Conservation (phyloP, 2,329 filamentous ascomycete genomes). For the Aspergillus sp. region DNA sequence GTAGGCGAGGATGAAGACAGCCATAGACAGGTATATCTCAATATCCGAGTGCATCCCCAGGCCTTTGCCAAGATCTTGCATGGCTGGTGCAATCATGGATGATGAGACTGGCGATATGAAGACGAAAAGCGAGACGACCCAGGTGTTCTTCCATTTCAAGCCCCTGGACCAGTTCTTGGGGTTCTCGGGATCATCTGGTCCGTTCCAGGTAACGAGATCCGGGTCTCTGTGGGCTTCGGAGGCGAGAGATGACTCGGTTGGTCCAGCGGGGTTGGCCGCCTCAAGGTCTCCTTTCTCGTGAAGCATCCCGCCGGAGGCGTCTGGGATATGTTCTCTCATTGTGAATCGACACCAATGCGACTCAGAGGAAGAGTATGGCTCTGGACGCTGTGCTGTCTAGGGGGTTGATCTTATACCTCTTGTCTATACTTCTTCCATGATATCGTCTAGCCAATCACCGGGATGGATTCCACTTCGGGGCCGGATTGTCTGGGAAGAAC, state of each 20-base stretch:
- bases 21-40: conserved; percentile 49
- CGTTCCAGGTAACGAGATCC: conserved; percentile 5
- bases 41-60: conserved; percentile 50
- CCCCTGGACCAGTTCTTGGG: conserved; percentile 55
- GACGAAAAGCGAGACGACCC: conserved; percentile 56
- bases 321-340: too few species aligned
- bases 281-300: neutral
- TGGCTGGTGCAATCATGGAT: conserved; percentile 55
- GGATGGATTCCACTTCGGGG: neutral
- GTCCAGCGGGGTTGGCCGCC: neutral
- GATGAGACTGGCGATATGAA: conserved; percentile 63
- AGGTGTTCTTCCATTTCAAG: conserved; percentile 57
- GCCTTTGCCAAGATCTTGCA: conserved; percentile 52
- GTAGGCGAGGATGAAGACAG: conserved; percentile 54
- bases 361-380: neutral
- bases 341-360: neutral
- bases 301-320: too few species aligned
- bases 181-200: conserved; percentile 47
- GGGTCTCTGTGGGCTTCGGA: neutral
- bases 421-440: neutral
- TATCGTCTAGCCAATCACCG: neutral
- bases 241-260: neutral
- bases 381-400: neutral
- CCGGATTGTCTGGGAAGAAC: neutral
- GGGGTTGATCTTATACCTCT: neutral